phyloP scores from a whole-genome alignment of 1,139 yeast species.

The Saccharomyces hybrid region DNA sequence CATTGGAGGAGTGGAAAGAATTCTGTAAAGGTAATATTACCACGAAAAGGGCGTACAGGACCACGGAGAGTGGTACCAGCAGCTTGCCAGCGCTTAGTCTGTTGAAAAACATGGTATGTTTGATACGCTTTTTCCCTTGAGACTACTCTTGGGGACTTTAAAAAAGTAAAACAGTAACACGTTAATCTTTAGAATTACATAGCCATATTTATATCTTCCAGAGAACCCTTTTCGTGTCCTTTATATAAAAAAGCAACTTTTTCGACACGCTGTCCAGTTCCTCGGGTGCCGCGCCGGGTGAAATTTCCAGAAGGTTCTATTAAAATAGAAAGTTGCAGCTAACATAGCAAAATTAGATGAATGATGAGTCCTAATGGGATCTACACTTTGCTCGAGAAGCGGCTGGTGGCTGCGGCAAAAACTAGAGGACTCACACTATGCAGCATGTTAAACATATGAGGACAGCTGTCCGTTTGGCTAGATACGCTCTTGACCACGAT shows the following conservation, averaged over 20 bases:
- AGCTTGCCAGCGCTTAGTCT: constrained; percentile 35
- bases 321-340: not conserved
- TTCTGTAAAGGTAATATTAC: constrained; percentile 52
- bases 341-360: not conserved
- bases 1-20: constrained; percentile 16
- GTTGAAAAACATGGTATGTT: constrained; percentile 13
- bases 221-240: not conserved
- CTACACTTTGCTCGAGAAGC: not conserved
- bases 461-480: constrained; percentile 46
- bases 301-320: not conserved
- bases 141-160: not conserved
- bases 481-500: constrained; percentile 44
- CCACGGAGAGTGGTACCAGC: constrained; percentile 45
- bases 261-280: constrained; percentile 1
- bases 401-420: not conserved
- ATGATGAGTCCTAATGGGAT: not conserved
- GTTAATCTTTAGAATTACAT: not conserved
- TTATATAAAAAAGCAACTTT: not conserved
- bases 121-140: not conserved
- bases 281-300: constrained; percentile 1
- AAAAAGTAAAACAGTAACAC: not conserved
- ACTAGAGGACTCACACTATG: not conserved
- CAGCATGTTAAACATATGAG: constrained; percentile 37
- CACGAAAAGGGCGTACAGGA: constrained; percentile 49
- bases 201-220: not conserved